Evolutionary conservation across 257 asterid species (phyloP), one percentile per base, ranked within the genome.

Genomic region (Perilla frutescens): DNA sequence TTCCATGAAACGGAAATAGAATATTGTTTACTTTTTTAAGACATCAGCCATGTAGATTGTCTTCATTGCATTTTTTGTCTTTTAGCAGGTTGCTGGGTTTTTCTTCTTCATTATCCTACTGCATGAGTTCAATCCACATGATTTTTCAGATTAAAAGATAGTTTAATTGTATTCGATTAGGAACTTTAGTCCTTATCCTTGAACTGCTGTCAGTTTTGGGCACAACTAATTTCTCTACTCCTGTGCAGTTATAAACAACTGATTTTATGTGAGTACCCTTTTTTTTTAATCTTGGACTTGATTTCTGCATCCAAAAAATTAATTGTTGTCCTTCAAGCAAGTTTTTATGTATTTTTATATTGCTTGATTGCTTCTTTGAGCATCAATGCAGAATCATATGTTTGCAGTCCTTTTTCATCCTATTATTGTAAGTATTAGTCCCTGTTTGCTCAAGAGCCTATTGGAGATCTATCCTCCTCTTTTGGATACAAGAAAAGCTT

Each of bases 361-460:
- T 20, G 26, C 26, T 20, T 20, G 26, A 20, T 64, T 26, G 7
- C 49, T 20, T 32, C 63, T 57, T 31, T 44, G 49, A 64, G 20
- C 70, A 11, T 31, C 44, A 8, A 45, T 26, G 3, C 0, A 11
- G 54, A 31, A 10, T 20, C 31, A 6, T 60, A 37, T 37, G 13
- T 10, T 65, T 68, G 11, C 39, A 36, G 14, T 51, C 13, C 32
- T 65, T 68, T 65, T 56, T 32, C 58, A 51, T 41, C 36, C 37
- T 39, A 8, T 68, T 8, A 51, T 34, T 34, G 26, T 34, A 34
- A 34, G 37, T 34, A 34, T 34, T 34, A 34, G 4, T 34, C 37
- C 4, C 3, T 34, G 37, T 34, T 34, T 34, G 57, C 40, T 56
- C 41, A 34, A 56, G 10, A 20, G 62, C 40, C 14, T 29, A 10